A percentile compares a stretch with the other conserved stretches of the same genome.
These are phyloP conservation scores for Plantago major DNA, from an alignment of 257 asterid genomes.

Conservation along the genomic window DNA sequence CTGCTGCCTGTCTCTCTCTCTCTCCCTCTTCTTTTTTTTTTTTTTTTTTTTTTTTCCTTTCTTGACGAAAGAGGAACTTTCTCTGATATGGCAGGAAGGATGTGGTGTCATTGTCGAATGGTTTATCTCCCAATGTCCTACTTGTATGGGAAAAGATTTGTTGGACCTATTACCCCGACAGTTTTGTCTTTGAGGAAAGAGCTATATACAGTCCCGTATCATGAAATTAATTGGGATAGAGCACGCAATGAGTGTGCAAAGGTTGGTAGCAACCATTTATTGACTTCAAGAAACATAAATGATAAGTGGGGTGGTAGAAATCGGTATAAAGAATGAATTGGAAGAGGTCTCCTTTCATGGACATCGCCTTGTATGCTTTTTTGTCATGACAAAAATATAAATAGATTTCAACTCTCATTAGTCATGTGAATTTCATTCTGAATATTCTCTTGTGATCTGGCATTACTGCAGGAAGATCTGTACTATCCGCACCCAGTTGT, in stretches of 20 bases:
- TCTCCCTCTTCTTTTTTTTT: too few relatives aligned
- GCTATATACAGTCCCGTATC: conserved; percentile 71
- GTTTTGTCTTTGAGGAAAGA: conserved; percentile 89
- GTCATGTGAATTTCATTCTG: conserved; percentile 5
- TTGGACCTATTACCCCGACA: conserved; percentile 89
- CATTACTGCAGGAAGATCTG: conserved; percentile 81
- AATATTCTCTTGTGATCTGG: conserved; percentile 16
- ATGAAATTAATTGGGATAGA: conserved; percentile 78
- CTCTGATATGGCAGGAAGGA: conserved; percentile 66
- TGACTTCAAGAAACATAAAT: not conserved
- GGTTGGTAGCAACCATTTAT: conserved; percentile 43
- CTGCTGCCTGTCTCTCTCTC: too few relatives aligned
- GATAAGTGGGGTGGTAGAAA: not conserved
- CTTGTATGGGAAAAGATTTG: conserved; percentile 86
- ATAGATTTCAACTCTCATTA: not conserved
- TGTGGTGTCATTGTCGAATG: conserved; percentile 99
- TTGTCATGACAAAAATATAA: not conserved
- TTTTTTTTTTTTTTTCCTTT: too few relatives aligned
- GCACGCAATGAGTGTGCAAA: conserved; percentile 94
- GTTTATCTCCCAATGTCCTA: conserved; percentile 98
- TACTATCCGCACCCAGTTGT: conserved; percentile 91
- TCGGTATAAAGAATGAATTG: not conserved
- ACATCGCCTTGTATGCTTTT: not conserved
- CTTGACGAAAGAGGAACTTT: not conserved
- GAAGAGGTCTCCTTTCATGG: not conserved